Base-by-base conservation (phyloP, 257 asterid genomes). In the Anisodus tanguticus region DNA sequence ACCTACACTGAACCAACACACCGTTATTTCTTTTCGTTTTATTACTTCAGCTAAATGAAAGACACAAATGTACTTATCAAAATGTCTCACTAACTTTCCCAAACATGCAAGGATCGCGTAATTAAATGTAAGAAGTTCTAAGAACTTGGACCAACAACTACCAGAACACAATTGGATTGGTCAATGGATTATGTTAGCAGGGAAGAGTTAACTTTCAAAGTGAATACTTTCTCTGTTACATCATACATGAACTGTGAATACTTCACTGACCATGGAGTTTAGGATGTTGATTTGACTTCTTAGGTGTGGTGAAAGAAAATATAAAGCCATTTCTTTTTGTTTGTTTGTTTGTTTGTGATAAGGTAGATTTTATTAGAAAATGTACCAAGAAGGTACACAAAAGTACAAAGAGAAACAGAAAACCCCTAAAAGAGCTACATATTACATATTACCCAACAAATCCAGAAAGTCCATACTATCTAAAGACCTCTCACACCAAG, bases 21-120 rank as follows among this genome's bases (percentile, higher is more conserved):
- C 13, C 31, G 2, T 7, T 37, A 67, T 67, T 35, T 67, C 49
- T 6, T 13, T 67, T 13, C 9, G 58, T 72, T 72, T 49, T 47
- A 47, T 72, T 1, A 49, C 47, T 76, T 76, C 81, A 76, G 45
- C 81, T 1, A 51, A 12, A 76, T 11, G 45, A n/a, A 76, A 51
- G 81, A 76, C n/a, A 11, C 63, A 22, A n/a, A n/a, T n/a, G 63
- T 43, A 76, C 45, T 49, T 26, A 7, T 12, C 45, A 76, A 76
- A 76, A 76, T 51, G 63, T 74, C 8, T 74, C 11, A 19, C 49
- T 11, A 19, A 45, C 58, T n/a, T 70, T 45, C 41, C 39, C 58
- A 74, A 49, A 74, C 62, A 49, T 49, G 59, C 60, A 72, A 74
- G 80, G n/a, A n/a, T n/a, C n/a, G n/a, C n/a, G n/a, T n/a, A n/a